Percentiles rank a stretch among this genome's conserved stretches.
Evolutionary conservation across 2,329 filamentous ascomycete species (phyloP).

Genomic region (Xylaria sp.): DNA sequence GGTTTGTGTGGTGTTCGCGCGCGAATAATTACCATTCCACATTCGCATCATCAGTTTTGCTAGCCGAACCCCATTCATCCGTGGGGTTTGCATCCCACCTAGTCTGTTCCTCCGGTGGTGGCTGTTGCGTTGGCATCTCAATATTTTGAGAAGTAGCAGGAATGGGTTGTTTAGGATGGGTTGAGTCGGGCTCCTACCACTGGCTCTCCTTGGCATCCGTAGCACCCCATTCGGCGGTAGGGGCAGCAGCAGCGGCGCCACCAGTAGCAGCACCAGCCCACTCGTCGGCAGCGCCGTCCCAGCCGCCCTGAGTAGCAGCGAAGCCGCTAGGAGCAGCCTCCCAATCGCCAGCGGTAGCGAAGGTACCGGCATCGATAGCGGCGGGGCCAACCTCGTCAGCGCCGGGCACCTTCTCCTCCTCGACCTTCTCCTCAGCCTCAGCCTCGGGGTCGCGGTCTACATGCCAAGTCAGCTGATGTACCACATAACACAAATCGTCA

Average conservation of each 20-base stretch:
- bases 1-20: conserved; percentile 36
- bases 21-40: conserved; percentile 39
- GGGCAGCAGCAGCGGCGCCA: conserved; percentile 69
- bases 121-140: conserved; percentile 18
- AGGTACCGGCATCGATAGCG: conserved; percentile 79
- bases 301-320: conserved; percentile 63
- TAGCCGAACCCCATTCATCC: conserved; percentile 7
- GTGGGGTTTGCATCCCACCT: background rate
- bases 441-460: conserved; percentile 96
- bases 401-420: conserved; percentile 89
- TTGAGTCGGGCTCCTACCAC: conserved; percentile 45
- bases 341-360: conserved; percentile 79
- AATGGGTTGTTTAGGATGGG: background rate
- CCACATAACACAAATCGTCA: background rate
- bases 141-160: background rate
- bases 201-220: conserved; percentile 58
- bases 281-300: conserved; percentile 68
- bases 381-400: conserved; percentile 85
- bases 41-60: conserved; percentile 3
- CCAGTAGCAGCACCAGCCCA: conserved; percentile 69
- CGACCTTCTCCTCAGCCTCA: conserved; percentile 97
- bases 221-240: conserved; percentile 77
- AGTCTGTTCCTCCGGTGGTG: background rate
- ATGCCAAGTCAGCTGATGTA: conserved; percentile 36
- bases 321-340: conserved; percentile 81